Evolutionary conservation across 345 rosid species (phyloP).

Genomic region (Bruguiera gymnorhiza): DNA sequence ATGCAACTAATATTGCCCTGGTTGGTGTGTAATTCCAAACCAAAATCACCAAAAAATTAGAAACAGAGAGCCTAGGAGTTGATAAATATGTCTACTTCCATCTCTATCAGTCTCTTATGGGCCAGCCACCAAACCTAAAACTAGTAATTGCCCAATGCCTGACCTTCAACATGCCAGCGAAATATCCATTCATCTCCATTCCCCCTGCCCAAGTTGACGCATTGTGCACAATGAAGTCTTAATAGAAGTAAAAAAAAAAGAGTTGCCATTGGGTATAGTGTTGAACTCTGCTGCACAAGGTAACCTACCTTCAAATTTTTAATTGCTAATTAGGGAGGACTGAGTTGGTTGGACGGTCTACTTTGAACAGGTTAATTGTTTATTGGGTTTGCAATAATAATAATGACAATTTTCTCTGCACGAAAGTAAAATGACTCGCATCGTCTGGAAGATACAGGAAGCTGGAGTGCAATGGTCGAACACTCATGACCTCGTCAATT

Average conservation of each 20-base stretch:
- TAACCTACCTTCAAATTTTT: neutral
- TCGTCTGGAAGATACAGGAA: too few species aligned
- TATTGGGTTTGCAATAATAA: too few species aligned
- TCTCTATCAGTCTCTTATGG: constrained; percentile 3
- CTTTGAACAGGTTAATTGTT: constrained; percentile 16
- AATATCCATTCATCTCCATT: neutral
- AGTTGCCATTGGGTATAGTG: too few species aligned
- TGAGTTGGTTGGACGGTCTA: constrained; percentile 26
- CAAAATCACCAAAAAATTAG: constrained; percentile 22
- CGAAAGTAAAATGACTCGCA: too few species aligned
- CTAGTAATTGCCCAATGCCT: constrained; percentile 15
- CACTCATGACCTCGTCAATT: neutral
- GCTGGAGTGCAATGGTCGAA: constrained; percentile 31
- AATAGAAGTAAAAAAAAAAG: too few species aligned
- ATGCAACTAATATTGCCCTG: constrained; percentile 58
- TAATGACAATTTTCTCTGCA: too few species aligned
- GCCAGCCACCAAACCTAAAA: constrained; percentile 28
- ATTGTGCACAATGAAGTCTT: too few species aligned
- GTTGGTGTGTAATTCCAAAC: constrained; percentile 49
- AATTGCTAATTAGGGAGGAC: constrained; percentile 1
- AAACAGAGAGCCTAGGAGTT: neutral
- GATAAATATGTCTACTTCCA: neutral
- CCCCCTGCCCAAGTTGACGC: constrained; percentile 6
- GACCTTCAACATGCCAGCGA: constrained; percentile 2
- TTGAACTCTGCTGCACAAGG: neutral